phyloP scores from a whole-genome alignment of 805 yeast genomes.

The Diddensiella santjacobensis region DNA sequence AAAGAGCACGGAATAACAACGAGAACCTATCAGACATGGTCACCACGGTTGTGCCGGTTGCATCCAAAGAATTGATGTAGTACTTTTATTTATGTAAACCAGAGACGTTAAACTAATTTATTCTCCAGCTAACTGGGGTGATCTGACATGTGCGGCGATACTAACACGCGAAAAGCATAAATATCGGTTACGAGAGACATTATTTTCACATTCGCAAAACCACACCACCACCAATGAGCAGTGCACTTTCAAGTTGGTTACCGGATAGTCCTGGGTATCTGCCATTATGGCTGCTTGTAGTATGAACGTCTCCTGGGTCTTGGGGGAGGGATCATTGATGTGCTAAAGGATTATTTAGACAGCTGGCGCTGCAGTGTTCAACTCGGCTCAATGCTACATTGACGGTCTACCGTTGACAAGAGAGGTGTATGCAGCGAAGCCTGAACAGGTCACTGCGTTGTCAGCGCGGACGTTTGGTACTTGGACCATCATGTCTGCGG shows the following conservation, averaged over 20 bases:
- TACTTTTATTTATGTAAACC: no score
- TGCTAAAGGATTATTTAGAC: slow-evolving; percentile 37
- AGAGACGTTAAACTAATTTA: no score
- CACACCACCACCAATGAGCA: neutral
- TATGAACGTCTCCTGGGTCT: no score
- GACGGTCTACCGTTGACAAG: slow-evolving; percentile 72
- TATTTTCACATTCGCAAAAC: no score
- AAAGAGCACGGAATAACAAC: slow-evolving; percentile 13
- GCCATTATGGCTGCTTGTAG: slow-evolving; percentile 76
- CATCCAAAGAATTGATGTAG: neutral
- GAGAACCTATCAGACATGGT: slow-evolving; percentile 14
- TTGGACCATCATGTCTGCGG: slow-evolving; percentile 86
- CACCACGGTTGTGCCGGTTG: slow-evolving; percentile 4
- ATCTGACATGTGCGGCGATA: neutral
- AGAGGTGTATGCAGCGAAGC: slow-evolving; percentile 67
- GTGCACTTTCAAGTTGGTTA: neutral
- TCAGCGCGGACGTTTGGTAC: slow-evolving; percentile 98
- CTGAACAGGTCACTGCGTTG: slow-evolving; percentile 47
- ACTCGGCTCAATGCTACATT: slow-evolving; percentile 80
- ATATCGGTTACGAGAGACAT: no score
- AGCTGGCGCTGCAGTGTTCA: slow-evolving; percentile 88
- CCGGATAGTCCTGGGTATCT: slow-evolving; percentile 42
- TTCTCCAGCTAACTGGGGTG: no score
- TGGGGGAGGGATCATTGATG: no score
- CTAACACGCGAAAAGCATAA: neutral